Conservation (phyloP, 225 moss, liverwort and hornwort genomes). For the Straminergon stramineum region DNA sequence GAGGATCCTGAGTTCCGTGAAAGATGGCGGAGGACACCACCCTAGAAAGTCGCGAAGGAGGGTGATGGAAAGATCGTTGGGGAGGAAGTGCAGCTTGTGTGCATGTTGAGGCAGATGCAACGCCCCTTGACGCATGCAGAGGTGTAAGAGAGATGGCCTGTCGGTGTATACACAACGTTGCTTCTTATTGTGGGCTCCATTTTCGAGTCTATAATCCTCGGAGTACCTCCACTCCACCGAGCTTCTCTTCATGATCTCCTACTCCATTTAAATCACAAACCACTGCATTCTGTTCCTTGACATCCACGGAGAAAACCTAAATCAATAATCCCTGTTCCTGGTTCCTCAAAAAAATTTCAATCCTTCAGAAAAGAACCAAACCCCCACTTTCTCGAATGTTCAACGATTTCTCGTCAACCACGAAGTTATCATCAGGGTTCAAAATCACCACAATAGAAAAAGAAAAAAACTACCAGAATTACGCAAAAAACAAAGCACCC, state of each 20-base stretch:
- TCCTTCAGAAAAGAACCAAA: background rate
- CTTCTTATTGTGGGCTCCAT: background rate
- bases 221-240: background rate
- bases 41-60: conserved; percentile 25
- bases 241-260: background rate
- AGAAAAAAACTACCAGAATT: background rate
- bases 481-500: background rate
- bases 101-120: conserved; percentile 10
- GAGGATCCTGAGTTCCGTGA: conserved; percentile 25
- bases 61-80: conserved; percentile 14
- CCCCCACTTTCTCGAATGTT: background rate
- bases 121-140: conserved; percentile 30
- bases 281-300: background rate
- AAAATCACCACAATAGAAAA: background rate
- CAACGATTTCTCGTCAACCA: background rate
- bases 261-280: background rate
- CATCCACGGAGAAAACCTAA: background rate
- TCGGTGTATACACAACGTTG: background rate
- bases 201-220: background rate
- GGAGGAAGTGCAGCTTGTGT: conserved; percentile 22
- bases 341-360: background rate
- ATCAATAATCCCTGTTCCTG: background rate
- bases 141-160: conserved; percentile 27
- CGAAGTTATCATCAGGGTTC: background rate
- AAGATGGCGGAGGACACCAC: conserved; percentile 8